These are phyloP conservation scores for Linum lewisii DNA, from an alignment of 345 rosid species.

Conservation along the genomic window DNA sequence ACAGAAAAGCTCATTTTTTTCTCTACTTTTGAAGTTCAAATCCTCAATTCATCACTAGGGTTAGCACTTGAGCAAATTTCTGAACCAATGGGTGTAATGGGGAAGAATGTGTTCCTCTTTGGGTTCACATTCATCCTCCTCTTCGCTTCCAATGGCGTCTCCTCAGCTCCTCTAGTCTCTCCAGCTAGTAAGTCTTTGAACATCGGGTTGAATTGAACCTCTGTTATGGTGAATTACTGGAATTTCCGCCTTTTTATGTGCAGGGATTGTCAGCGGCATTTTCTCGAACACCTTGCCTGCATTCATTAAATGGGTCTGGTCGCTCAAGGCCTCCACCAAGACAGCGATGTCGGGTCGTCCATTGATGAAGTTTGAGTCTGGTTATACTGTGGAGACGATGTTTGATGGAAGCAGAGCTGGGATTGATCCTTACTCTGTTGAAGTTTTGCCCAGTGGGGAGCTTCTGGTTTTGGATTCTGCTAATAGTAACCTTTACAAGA, in stretches of 20 bases:
- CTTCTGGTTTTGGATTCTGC: constrained; percentile 81
- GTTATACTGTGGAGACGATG: constrained; percentile 92
- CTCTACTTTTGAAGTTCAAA: too few species aligned
- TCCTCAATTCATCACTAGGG: neutral
- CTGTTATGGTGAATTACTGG: neutral
- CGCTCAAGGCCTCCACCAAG: constrained; percentile 79
- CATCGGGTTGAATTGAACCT: constrained; percentile 15
- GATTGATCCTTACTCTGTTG: constrained; percentile 74
- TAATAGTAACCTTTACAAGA: constrained; percentile 85
- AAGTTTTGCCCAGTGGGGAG: constrained; percentile 78
- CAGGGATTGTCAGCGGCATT: constrained; percentile 77
- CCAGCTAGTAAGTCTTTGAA: constrained; percentile 69
- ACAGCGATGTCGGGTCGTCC: constrained; percentile 87
- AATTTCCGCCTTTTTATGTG: constrained; percentile 10
- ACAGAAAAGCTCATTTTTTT: too few species aligned
- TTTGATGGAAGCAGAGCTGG: constrained; percentile 98
- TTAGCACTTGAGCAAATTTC: too few species aligned
- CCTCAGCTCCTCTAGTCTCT: constrained; percentile 59
- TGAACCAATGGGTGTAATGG: constrained; percentile 26
- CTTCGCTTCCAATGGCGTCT: constrained; percentile 28
- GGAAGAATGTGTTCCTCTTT: constrained; percentile 40
- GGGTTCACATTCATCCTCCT: constrained; percentile 38
- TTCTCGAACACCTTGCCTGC: constrained; percentile 64
- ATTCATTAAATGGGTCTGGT: constrained; percentile 82
- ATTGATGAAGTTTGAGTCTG: constrained; percentile 88